Conservation (phyloP, 805 yeast species). For the Spathaspora girioi region DNA sequence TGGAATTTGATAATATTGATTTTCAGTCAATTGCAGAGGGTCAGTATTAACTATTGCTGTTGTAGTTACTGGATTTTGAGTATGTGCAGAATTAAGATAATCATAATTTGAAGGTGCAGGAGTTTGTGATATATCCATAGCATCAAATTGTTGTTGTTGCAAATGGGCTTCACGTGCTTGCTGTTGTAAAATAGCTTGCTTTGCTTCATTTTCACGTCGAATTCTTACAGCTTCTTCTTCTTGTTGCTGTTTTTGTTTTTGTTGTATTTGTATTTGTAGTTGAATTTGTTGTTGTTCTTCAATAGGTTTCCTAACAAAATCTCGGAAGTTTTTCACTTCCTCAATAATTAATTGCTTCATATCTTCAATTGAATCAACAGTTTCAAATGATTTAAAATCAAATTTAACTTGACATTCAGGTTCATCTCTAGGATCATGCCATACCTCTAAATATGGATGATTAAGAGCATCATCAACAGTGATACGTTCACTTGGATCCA, state of each 20-base stretch:
- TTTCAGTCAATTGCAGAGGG: slow-evolving; percentile 9
- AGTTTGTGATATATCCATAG: slow-evolving; percentile 5
- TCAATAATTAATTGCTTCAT: slow-evolving; percentile 76
- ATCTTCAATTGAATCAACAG: slow-evolving; percentile 68
- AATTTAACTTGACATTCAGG: slow-evolving; percentile 77
- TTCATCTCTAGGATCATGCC: slow-evolving; percentile 96
- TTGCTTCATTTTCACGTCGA: slow-evolving; percentile 13
- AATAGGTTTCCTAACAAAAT: slow-evolving; percentile 74
- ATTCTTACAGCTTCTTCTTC: slow-evolving; percentile 14
- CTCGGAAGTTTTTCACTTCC: slow-evolving; percentile 76
- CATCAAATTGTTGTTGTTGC: neutral
- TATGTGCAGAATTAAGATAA: neutral
- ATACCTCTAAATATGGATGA: slow-evolving; percentile 86
- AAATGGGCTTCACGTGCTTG: neutral
- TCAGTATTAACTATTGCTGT: slow-evolving; percentile 10
- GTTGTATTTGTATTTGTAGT: slow-evolving; percentile 28
- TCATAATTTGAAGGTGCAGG: slow-evolving; percentile 1
- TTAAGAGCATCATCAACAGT: slow-evolving; percentile 86
- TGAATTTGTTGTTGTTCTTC: slow-evolving; percentile 47
- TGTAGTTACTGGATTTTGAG: slow-evolving; percentile 9
- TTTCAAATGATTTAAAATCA: slow-evolving; percentile 81
- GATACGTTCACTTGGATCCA: slow-evolving; percentile 85
- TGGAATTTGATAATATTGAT: slow-evolving; percentile 33
- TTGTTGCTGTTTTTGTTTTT: slow-evolving; percentile 23
- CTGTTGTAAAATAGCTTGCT: slow-evolving; percentile 3